Conservation (phyloP, 306 rosid species). For the Glycine tomentella region DNA sequence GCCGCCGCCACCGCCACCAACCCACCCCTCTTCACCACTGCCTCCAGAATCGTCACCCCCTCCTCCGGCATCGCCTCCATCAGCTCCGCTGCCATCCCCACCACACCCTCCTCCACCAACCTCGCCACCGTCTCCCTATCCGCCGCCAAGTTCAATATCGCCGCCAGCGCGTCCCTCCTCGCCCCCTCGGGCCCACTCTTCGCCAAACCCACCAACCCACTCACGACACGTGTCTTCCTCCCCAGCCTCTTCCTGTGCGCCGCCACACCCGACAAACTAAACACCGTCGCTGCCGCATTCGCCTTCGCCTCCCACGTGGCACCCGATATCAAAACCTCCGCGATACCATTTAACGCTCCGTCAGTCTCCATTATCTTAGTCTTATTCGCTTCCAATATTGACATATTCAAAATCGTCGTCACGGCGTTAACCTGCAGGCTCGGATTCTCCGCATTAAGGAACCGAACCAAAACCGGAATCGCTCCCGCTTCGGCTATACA, state of each 20-base stretch:
- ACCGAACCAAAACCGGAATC: conserved; percentile 65
- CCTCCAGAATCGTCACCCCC: conserved; percentile 75
- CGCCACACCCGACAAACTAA: conserved; percentile 65
- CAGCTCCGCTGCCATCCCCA: conserved; percentile 56
- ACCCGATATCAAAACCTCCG: conserved; percentile 69
- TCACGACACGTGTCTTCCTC: conserved; percentile 69
- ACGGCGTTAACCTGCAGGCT: conserved; percentile 85
- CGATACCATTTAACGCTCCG: conserved; percentile 73
- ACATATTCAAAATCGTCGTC: conserved; percentile 81
- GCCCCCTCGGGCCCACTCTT: conserved; percentile 64
- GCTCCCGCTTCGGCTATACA: conserved; percentile 89
- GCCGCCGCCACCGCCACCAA: conserved; percentile 73
- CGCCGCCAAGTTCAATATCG: conserved; percentile 71
- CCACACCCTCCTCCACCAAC: conserved; percentile 73
- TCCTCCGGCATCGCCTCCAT: conserved; percentile 76
- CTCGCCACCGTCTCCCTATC: conserved; percentile 75
- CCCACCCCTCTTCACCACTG: conserved; percentile 87
- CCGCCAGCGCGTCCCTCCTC: conserved; percentile 76
- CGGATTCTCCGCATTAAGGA: conserved; percentile 51
- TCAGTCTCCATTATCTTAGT: conserved; percentile 76
- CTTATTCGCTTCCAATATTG: conserved; percentile 78
- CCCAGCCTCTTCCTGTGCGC: conserved; percentile 66
- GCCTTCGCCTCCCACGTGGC: conserved; percentile 95
- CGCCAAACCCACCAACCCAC: conserved; percentile 74
- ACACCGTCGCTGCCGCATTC: conserved; percentile 87